These are phyloP conservation scores for Cucurbita maxima DNA, from an alignment of 306 rosid species.

Conservation along the genomic window DNA sequence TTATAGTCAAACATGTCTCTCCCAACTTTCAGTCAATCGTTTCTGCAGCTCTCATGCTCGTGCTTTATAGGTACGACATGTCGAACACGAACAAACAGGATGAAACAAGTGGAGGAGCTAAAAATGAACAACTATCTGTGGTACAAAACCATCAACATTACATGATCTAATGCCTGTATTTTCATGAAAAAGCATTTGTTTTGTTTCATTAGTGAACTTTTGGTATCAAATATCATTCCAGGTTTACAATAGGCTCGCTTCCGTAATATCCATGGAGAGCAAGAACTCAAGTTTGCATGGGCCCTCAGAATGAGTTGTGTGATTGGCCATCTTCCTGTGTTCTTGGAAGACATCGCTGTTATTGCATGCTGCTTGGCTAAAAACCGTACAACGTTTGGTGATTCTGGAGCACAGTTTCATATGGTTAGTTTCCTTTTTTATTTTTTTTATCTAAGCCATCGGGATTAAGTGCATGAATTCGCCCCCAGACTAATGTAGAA, in stretches of 20 bases:
- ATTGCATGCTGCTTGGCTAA: not conserved
- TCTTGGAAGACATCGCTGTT: not conserved
- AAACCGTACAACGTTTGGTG: not conserved
- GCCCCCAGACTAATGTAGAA: not conserved
- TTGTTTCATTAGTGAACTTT: not conserved
- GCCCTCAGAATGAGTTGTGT: conserved; percentile 25
- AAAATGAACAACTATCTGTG: conserved; percentile 35
- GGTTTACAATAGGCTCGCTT: conserved; percentile 67
- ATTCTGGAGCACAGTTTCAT: not conserved
- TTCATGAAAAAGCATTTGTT: not conserved
- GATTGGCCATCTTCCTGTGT: not conserved
- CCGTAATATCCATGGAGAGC: conserved; percentile 73
- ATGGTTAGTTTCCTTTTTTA: not conserved
- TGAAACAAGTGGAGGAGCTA: conserved; percentile 16
- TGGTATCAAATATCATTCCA: conserved; percentile 13
- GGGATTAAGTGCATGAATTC: not conserved
- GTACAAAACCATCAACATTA: conserved; percentile 22
- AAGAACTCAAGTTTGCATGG: conserved; percentile 46
- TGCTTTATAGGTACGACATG: conserved; percentile 52
- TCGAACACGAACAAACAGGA: conserved; percentile 20
- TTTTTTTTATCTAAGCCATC: not conserved
- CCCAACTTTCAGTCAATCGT: not conserved
- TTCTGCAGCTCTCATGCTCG: not conserved
- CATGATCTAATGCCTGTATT: not conserved
- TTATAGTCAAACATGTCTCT: not conserved